Conservation (phyloP, 106 monocot genomes). For the Dendrobium huoshanense region DNA sequence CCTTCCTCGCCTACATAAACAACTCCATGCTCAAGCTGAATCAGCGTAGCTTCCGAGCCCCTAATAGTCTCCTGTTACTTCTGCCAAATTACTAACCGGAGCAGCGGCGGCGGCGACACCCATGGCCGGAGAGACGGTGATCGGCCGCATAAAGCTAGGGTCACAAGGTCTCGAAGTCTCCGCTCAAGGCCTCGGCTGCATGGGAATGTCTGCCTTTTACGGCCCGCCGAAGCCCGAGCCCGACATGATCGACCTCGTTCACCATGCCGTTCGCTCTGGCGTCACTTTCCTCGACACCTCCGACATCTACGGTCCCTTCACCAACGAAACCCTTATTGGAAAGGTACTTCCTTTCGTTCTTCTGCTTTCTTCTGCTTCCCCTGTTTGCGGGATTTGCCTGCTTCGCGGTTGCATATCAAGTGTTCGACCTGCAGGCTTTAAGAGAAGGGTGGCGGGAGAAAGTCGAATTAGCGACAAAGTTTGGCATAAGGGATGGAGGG, state of each 20-base stretch:
- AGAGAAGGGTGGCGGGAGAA: slow-evolving; percentile 35
- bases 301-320: slow-evolving; percentile 54
- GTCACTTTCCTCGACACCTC: slow-evolving; percentile 52
- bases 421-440: slow-evolving; percentile 24
- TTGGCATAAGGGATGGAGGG: slow-evolving; percentile 19
- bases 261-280: slow-evolving; percentile 33
- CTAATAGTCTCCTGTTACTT: no score
- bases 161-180: slow-evolving; percentile 62
- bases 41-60: no score
- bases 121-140: not conserved
- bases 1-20: not conserved
- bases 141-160: slow-evolving; percentile 39
- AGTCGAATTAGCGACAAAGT: slow-evolving; percentile 54
- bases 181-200: slow-evolving; percentile 45
- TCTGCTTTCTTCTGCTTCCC: not conserved
- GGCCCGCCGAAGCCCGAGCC: slow-evolving; percentile 54
- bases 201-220: slow-evolving; percentile 63
- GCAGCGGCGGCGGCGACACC: not conserved
- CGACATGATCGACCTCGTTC: slow-evolving; percentile 54
- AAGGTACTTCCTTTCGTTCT: slow-evolving; percentile 18
- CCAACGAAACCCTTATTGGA: slow-evolving; percentile 53
- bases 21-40: not conserved
- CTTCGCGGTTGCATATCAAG: not conserved
- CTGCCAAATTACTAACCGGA: not conserved
- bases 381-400: not conserved